Percentiles rank a stretch among this genome's conserved stretches.
phyloP scores from a whole-genome alignment of 306 rosid species.

The Trifolium repens region DNA sequence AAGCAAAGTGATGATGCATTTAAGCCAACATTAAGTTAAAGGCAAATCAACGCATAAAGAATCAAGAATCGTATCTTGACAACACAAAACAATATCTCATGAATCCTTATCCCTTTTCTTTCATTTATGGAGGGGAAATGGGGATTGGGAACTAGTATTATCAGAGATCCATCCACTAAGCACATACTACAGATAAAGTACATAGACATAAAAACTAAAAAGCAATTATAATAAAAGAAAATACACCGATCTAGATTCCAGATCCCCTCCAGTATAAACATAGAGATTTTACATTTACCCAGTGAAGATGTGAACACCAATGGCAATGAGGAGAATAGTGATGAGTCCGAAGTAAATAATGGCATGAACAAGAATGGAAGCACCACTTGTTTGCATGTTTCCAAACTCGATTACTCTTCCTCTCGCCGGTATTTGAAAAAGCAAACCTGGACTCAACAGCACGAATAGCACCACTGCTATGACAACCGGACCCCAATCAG shows the following conservation, averaged over 20 bases:
- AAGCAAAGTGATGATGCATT: not conserved
- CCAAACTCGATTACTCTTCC: slow-evolving; percentile 72
- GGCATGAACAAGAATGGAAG: slow-evolving; percentile 75
- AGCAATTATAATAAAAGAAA: not conserved
- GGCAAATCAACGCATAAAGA: not conserved
- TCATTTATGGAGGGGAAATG: not conserved
- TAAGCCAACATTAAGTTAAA: not conserved
- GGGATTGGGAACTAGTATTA: not conserved
- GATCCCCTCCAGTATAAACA: not conserved
- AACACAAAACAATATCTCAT: no score
- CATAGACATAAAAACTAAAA: not conserved
- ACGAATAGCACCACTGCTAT: slow-evolving; percentile 78
- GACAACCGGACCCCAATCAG: slow-evolving; percentile 88
- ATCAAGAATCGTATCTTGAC: no score
- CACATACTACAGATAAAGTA: not conserved
- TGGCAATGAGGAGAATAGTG: slow-evolving; percentile 74
- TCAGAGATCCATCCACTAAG: not conserved
- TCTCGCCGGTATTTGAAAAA: slow-evolving; percentile 70
- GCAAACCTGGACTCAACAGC: slow-evolving; percentile 67
- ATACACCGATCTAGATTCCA: not conserved
- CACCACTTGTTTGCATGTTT: slow-evolving; percentile 77
- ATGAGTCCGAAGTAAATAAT: slow-evolving; percentile 82
- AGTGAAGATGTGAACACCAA: slow-evolving; percentile 76
- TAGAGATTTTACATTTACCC: slow-evolving; percentile 38
- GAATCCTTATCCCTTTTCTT: slow-evolving; percentile 25